Base-by-base conservation (phyloP, 495 filamentous ascomycete genomes). In the Penicillium odoratum region DNA sequence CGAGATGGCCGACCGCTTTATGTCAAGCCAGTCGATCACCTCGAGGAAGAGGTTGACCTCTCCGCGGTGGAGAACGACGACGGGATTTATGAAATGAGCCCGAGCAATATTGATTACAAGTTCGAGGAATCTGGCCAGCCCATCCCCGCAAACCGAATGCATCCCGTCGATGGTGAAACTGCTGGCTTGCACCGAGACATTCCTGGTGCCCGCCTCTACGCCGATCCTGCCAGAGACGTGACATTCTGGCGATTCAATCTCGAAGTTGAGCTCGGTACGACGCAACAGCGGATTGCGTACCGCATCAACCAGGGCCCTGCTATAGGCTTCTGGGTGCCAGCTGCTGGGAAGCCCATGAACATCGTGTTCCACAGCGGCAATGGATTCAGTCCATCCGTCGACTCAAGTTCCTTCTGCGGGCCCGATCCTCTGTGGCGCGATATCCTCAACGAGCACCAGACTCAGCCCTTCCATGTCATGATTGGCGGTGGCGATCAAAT, bases 351-450 rank as follows among this genome's bases (percentile, higher is more conserved):
- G 73, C 82, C 88, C 7, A 98, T 98, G 95, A 96, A 98, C 74
- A 90, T 96, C 63, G 96, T 97, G 92, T 98, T 96, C 74, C 83
- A 98, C 78, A 93, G 87, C 68, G 96, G 95, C 79, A 98, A 98
- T 71, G 94, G 95, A 42, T 98, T 98, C 75, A 91, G 89, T 61
- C 68, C 89, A 53, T 88, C 82, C 61, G 90, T 90, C 50, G 84
- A 97, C 55, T 72, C 92, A 0, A 75, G 92, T 64, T 74, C 82
- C 46, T 87, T 97, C 72, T 90, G 86, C 64, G 94, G 94, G 0
- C 94, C 94, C 3, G 94, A 98, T 78, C 95, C 94, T 9, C 78
- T 98, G 71, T 98, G 94, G 94, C 85, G 92, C 57, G 94, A 98
- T 66, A 89, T 98, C 16, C 80, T 98, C 48, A 96, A 96, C 63